These are phyloP conservation scores for Xerocomellus dryophilus DNA, from an alignment of 768 basidiomycete genomes.

Conservation along the genomic window DNA sequence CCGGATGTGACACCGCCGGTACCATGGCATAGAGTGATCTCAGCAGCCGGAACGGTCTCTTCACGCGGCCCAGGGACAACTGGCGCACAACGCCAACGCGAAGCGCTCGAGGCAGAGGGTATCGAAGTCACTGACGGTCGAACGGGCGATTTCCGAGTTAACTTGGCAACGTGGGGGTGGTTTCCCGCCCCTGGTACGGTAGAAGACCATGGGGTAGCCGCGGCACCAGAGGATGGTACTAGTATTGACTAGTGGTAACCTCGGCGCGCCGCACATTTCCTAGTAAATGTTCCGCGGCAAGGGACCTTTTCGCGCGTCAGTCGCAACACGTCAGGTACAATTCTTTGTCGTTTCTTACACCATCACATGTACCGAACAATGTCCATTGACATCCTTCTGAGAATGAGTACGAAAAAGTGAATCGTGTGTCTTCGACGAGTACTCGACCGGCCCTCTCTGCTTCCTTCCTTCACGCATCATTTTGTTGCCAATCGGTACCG, in stretches of 20 bases:
- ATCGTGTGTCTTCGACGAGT: background rate
- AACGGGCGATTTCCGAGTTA: slow-evolving; percentile 56
- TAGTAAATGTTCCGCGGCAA: background rate
- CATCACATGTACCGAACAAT: background rate
- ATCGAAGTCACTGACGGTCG: slow-evolving; percentile 65
- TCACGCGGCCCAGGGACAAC: slow-evolving; percentile 81
- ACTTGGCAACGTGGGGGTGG: slow-evolving; percentile 62
- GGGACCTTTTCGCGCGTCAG: background rate
- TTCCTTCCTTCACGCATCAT: background rate
- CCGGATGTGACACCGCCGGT: slow-evolving; percentile 59
- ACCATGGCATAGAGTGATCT: slow-evolving; percentile 80
- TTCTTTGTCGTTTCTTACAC: background rate
- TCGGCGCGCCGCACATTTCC: background rate
- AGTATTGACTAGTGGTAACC: background rate
- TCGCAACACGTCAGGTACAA: background rate
- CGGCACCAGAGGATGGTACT: background rate
- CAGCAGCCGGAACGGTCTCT: slow-evolving; percentile 68
- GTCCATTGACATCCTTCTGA: background rate
- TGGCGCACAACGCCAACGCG: slow-evolving; percentile 72
- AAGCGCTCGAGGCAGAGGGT: slow-evolving; percentile 77
- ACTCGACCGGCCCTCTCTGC: background rate
- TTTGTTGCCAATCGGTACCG: background rate
- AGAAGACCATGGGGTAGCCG: background rate
- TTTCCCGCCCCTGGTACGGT: slow-evolving; percentile 46
- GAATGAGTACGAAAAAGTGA: background rate